Percentiles rank a stretch among this genome's conserved stretches.
Conservation (phyloP, 306 rosid species). For the Pyrus pyrifolia region DNA sequence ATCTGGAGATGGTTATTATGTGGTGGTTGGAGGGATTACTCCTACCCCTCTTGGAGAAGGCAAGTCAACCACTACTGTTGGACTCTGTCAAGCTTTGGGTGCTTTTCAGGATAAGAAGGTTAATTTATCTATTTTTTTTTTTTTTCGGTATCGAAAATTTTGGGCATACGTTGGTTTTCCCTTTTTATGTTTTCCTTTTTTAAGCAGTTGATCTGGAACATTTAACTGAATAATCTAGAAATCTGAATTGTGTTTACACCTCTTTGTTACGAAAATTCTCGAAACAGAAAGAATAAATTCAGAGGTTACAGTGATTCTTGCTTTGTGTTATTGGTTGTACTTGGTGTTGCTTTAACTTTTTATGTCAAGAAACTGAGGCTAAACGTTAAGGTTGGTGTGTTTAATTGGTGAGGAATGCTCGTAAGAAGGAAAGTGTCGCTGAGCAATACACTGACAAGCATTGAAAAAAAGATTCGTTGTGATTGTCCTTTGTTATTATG, state of each 20-base stretch:
- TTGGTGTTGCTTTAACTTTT: neutral
- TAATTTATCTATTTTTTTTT: neutral
- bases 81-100: slow-evolving; percentile 98
- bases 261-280: neutral
- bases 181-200: neutral
- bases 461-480: neutral
- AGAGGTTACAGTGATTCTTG: neutral
- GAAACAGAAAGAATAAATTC: neutral
- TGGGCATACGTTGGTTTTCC: neutral
- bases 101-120: slow-evolving; percentile 97
- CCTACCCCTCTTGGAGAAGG: slow-evolving; percentile 99
- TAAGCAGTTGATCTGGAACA: neutral
- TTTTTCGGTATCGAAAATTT: neutral
- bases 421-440: neutral
- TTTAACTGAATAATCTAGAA: neutral
- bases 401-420: neutral
- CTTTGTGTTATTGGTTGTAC: neutral
- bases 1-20: slow-evolving; percentile 72
- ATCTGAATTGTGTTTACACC: neutral
- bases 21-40: slow-evolving; percentile 97
- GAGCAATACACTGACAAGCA: neutral
- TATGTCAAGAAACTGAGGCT: neutral
- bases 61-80: slow-evolving; percentile 96
- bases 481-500: neutral
- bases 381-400: neutral